Evolutionary conservation across 2,329 filamentous ascomycete genomes (phyloP), one percentile per base, ranked within the genome.

Genomic region (Colletotrichum ledebouriae): DNA sequence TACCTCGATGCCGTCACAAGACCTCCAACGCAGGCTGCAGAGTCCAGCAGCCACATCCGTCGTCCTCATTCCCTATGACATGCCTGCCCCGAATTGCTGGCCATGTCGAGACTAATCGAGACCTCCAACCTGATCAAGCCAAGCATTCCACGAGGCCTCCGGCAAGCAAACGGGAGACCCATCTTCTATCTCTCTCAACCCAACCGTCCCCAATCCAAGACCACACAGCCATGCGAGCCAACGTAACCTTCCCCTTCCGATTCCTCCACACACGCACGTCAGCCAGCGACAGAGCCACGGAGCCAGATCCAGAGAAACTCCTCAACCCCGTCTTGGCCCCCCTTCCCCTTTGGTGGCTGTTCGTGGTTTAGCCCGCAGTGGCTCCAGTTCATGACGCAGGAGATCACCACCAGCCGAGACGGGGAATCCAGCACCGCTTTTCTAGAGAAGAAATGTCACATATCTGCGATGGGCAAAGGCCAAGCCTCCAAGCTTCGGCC

Each of bases 101-200:
- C 50, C 46, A 42, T 39, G 15, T 52, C 33, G 15, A 39, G 37
- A 39, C 22, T 33, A 25, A 12, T 22, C 12, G 44, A 47, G 29
- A 20, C 34, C 58, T 29, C 59, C 22, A 34, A 53, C 15, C 13
- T 53, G 11, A 42, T 15, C 34, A 66, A 60, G 66, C 66, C 66
- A 69, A 69, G 66, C 49, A 56, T 63, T 63, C 37, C 49, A 65
- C 49, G 66, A 69, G 61, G 66, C 66, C 66, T 69, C 66, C 65
- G 22, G 25, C 34, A 56, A 56, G 25, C 59, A 33, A 46, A 52
- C 33, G 42, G 41, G 46, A 47, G 61, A 20, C 61, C 61, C 53
- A 29, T 41, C 29, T 3, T 17, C 12, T 22, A 42, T 61, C 52
- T 37, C 59, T 17, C 39, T 29, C 29, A 13, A 22, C 22, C 53